These are phyloP conservation scores for Hemileccinum impolitum DNA, from an alignment of 768 basidiomycete genomes.

Conservation along the genomic window DNA sequence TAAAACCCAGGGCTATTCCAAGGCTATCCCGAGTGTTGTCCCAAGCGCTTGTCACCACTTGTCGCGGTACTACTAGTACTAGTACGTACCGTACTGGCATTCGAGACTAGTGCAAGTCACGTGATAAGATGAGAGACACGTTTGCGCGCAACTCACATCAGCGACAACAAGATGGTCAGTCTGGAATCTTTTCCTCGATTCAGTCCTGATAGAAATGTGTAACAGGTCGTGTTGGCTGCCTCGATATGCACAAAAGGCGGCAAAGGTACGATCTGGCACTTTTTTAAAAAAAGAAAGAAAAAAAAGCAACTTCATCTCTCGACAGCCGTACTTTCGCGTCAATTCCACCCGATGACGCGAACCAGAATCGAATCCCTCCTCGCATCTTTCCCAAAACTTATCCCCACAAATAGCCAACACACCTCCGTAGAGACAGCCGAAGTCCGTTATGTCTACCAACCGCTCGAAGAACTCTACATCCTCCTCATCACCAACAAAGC, in stretches of 20 bases:
- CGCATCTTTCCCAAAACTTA: constrained; percentile 95
- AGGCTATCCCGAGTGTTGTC: too few species aligned
- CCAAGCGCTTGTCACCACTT: too few species aligned
- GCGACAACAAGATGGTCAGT: constrained; percentile 22
- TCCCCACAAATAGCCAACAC: constrained; percentile 91
- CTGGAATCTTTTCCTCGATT: neutral
- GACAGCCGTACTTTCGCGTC: constrained; percentile 90
- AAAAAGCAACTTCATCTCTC: neutral
- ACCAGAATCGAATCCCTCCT: constrained; percentile 93
- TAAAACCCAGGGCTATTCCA: too few species aligned
- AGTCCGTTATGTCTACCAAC: constrained; percentile 96
- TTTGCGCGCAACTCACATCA: constrained; percentile 1
- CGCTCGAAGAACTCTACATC: constrained; percentile 95
- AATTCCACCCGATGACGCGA: constrained; percentile 91
- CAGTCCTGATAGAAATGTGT: constrained; percentile 1
- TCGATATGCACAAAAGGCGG: constrained; percentile 95
- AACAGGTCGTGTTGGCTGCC: constrained; percentile 60
- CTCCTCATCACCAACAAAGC: constrained; percentile 97
- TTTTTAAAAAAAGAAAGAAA: too few species aligned
- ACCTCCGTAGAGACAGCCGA: constrained; percentile 95
- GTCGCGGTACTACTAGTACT: too few species aligned
- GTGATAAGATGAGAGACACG: constrained; percentile 15
- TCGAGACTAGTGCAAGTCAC: constrained; percentile 17
- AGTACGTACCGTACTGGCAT: too few species aligned
- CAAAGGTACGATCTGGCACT: constrained; percentile 56